phyloP scores from a whole-genome alignment of 179 eudicot genomes.

The Dionaea muscipula region DNA sequence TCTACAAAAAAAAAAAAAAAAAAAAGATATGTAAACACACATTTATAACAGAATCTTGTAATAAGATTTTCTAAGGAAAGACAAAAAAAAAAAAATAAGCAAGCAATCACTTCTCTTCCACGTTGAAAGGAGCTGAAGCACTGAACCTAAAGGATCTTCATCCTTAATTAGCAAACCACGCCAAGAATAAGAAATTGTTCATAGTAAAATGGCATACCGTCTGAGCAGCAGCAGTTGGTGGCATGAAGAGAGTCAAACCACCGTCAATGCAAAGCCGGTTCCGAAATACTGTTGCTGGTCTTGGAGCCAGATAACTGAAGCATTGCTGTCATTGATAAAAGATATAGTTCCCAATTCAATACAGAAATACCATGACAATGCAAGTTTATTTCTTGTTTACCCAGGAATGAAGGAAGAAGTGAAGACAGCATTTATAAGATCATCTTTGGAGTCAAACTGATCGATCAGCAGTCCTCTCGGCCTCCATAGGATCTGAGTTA shows the following conservation, averaged over 20 bases:
- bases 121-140: no score
- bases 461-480: slow-evolving; percentile 89
- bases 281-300: slow-evolving; percentile 87
- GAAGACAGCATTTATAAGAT: slow-evolving; percentile 81
- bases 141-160: no score
- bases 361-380: neutral
- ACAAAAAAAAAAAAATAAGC: no score
- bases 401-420: slow-evolving; percentile 98
- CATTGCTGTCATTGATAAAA: slow-evolving; percentile 6
- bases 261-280: slow-evolving; percentile 91
- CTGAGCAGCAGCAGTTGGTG: slow-evolving; percentile 87
- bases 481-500: slow-evolving; percentile 88
- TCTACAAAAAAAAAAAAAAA: no score
- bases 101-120: no score
- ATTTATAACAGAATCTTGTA: no score
- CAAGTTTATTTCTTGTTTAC: slow-evolving; percentile 21
- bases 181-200: neutral
- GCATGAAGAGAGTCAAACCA: slow-evolving; percentile 95
- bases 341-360: slow-evolving; percentile 9
- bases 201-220: slow-evolving; percentile 45
- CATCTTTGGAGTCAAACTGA: slow-evolving; percentile 94
- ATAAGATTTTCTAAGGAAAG: no score
- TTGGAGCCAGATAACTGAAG: slow-evolving; percentile 93
- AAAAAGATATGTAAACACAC: no score
- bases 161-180: neutral